Evolutionary conservation across 129 eudicot genomes (phyloP).

Genomic region (Dittrichia graveolens): DNA sequence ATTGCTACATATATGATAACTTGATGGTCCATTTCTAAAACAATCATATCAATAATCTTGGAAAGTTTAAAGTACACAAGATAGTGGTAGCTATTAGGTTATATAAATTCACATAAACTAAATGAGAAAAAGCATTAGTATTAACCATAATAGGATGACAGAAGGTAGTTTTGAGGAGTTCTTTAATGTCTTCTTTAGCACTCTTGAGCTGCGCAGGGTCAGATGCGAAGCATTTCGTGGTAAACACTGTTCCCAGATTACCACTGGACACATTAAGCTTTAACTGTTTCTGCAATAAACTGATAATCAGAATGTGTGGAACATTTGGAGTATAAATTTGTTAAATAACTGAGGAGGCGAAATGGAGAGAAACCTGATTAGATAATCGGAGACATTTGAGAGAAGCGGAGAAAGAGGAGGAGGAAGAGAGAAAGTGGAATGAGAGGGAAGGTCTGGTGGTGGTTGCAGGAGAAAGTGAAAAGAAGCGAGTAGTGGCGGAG

Average conservation of each 20-base stretch:
- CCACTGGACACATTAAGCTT: slow-evolving; percentile 31
- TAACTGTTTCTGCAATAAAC: slow-evolving; percentile 36
- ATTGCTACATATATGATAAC: not conserved
- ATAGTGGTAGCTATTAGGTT: slow-evolving; percentile 11
- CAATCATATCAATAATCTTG: not conserved
- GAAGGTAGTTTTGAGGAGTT: slow-evolving; percentile 63
- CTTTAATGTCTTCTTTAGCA: slow-evolving; percentile 84
- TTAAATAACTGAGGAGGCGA: not conserved
- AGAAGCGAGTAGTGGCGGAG: slow-evolving; percentile 42
- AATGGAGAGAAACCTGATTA: slow-evolving; percentile 45
- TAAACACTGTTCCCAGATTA: slow-evolving; percentile 40
- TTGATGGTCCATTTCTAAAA: not conserved
- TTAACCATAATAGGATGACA: slow-evolving; percentile 90
- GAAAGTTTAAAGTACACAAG: not conserved
- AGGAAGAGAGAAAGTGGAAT: slow-evolving; percentile 35
- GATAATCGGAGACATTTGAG: slow-evolving; percentile 50
- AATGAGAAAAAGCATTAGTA: not conserved
- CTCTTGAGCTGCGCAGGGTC: slow-evolving; percentile 69
- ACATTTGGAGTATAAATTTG: not conserved
- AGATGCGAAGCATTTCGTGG: slow-evolving; percentile 66
- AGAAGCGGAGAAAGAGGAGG: slow-evolving; percentile 34
- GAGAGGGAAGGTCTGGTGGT: slow-evolving; percentile 37
- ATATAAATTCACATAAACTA: not conserved
- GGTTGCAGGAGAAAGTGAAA: slow-evolving; percentile 31
- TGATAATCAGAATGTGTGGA: not conserved